A percentile compares a stretch with the other conserved stretches of the same genome.
These are phyloP conservation scores for Gastrolobium bilobum DNA, from an alignment of 306 rosid genomes.

Conservation along the genomic window DNA sequence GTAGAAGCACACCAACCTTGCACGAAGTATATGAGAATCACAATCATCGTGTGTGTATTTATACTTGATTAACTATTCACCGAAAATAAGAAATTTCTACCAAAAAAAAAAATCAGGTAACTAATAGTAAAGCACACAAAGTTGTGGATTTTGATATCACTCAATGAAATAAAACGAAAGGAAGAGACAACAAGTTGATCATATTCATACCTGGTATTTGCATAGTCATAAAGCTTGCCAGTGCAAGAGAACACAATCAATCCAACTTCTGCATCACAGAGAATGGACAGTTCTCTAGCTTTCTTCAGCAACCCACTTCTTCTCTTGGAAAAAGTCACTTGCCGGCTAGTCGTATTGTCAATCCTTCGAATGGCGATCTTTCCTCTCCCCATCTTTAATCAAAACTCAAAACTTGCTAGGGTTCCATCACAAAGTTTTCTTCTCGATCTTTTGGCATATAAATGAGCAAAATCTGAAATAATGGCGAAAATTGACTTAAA, in stretches of 20 bases:
- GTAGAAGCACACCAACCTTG: no score
- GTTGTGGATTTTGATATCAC: no score
- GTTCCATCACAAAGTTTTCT: background rate
- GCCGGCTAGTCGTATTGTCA: constrained; percentile 50
- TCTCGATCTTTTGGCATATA: background rate
- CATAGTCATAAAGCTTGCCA: constrained; percentile 53
- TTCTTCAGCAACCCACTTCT: constrained; percentile 57
- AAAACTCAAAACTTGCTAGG: constrained; percentile 28
- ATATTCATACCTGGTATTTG: constrained; percentile 46
- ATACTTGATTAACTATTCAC: no score
- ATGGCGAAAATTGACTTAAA: background rate
- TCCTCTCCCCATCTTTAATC: constrained; percentile 51
- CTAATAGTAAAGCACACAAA: no score
- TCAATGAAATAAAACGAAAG: no score
- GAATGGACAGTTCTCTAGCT: constrained; percentile 58
- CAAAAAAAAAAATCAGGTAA: no score
- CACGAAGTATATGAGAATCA: no score
- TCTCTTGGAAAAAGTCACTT: constrained; percentile 62
- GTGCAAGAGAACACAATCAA: constrained; percentile 56
- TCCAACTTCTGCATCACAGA: constrained; percentile 61
- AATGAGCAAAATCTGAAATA: constrained; percentile 11
- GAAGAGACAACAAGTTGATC: background rate
- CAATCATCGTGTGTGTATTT: no score
- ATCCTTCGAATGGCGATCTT: constrained; percentile 52
- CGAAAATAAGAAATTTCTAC: no score